A percentile compares a stretch with the other conserved stretches of the same genome.
These are phyloP conservation scores for Trichosporon sp. DNA, from an alignment of 1,284 basidiomycete species.

Conservation along the genomic window DNA sequence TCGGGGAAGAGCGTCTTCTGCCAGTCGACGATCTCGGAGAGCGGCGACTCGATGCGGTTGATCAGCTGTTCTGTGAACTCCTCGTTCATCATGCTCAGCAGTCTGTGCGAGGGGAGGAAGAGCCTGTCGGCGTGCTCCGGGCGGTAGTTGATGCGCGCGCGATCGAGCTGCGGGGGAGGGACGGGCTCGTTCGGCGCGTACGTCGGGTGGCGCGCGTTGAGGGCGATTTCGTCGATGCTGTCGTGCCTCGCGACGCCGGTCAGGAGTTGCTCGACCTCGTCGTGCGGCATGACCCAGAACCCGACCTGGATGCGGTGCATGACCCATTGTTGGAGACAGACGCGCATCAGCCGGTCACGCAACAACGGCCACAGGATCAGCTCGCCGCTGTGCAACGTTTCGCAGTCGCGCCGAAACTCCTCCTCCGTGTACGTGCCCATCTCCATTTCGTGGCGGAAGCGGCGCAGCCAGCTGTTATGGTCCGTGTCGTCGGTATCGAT, in stretches of 20 bases:
- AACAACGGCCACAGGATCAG: constrained; percentile 20
- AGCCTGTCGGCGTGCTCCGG: not conserved
- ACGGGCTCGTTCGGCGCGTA: not conserved
- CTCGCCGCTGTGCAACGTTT: not conserved
- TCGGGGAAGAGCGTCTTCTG: not conserved
- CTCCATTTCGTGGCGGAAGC: constrained; percentile 24
- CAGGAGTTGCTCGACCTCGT: constrained; percentile 37
- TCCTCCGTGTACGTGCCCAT: constrained; percentile 20
- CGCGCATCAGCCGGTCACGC: constrained; percentile 27
- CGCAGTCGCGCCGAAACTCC: constrained; percentile 22
- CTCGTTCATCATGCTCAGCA: constrained; percentile 25
- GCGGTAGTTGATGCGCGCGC: constrained; percentile 2
- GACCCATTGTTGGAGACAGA: constrained; percentile 35
- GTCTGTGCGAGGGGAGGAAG: constrained; percentile 25
- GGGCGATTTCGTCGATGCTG: constrained; percentile 14
- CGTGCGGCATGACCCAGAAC: constrained; percentile 43
- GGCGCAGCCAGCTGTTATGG: not conserved
- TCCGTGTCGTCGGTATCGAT: constrained; percentile 14
- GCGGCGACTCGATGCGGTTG: constrained; percentile 11
- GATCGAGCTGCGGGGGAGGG: not conserved
- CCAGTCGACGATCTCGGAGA: constrained; percentile 25
- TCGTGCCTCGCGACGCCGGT: constrained; percentile 21
- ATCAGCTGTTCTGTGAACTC: constrained; percentile 13
- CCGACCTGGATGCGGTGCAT: constrained; percentile 36
- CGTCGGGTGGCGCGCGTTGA: not conserved